A percentile compares a stretch with the other conserved stretches of the same genome.
phyloP scores from a whole-genome alignment of 2,329 filamentous ascomycete genomes.

The Fusarium devonianum region DNA sequence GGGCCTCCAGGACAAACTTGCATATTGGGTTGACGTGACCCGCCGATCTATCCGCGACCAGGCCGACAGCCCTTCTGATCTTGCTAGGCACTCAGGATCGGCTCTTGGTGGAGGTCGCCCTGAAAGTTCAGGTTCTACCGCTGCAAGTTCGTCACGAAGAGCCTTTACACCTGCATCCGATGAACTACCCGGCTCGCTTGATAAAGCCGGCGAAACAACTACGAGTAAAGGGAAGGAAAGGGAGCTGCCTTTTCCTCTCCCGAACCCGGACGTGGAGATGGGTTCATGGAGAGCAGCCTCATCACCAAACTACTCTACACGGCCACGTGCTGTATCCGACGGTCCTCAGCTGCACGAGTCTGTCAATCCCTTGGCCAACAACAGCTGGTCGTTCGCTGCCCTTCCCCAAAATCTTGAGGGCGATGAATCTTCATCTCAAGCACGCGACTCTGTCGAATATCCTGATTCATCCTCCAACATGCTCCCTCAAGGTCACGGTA shows the following conservation, averaged over 20 bases:
- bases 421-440: conserved; percentile 3
- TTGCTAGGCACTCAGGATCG: conserved; percentile 5
- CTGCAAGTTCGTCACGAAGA: conserved; percentile 37
- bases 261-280: conserved; percentile 11
- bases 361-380: conserved; percentile 63
- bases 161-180: conserved; percentile 37
- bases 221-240: conserved; percentile 30
- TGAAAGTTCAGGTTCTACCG: conserved; percentile 36
- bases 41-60: conserved; percentile 40
- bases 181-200: conserved; percentile 26
- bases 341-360: conserved; percentile 55
- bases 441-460: background rate
- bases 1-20: conserved; percentile 63
- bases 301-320: conserved; percentile 37
- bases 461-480: conserved; percentile 2
- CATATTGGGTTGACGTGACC: conserved; percentile 66
- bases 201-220: conserved; percentile 9
- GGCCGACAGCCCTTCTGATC: conserved; percentile 4
- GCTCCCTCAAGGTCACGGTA: background rate
- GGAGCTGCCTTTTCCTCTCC: conserved; percentile 14
- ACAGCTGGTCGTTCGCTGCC: conserved; percentile 66
- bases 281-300: conserved; percentile 14
- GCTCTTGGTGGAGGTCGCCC: conserved; percentile 11
- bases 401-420: conserved; percentile 43
- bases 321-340: conserved; percentile 65